phyloP scores from a whole-genome alignment of 1,139 yeast species.

The Debaryomyces sp. region DNA sequence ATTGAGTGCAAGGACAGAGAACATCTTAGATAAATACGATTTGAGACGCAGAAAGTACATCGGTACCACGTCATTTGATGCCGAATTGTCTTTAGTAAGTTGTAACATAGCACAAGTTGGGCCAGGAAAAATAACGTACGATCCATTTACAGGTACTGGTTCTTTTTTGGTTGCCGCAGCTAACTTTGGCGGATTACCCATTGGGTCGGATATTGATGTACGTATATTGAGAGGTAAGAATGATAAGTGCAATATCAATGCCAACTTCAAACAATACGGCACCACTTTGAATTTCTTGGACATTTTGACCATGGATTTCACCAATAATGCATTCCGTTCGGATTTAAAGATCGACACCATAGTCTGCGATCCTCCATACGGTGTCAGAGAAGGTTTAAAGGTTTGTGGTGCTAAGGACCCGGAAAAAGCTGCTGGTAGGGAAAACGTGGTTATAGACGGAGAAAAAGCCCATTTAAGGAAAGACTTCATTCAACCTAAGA shows the following conservation, averaged over 20 bases:
- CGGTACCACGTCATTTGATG: slow-evolving; percentile 97
- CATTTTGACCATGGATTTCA: slow-evolving; percentile 89
- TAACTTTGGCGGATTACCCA: slow-evolving; percentile 75
- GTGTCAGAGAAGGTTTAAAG: slow-evolving; percentile 92
- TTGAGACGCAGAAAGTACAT: slow-evolving; percentile 81
- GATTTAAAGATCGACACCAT: slow-evolving; percentile 73
- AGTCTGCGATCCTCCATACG: slow-evolving; percentile 97
- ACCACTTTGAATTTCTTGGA: slow-evolving; percentile 65
- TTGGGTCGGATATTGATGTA: slow-evolving; percentile 93
- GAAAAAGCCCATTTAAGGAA: slow-evolving; percentile 73
- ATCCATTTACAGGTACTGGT: slow-evolving; percentile 97
- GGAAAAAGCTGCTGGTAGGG: slow-evolving; percentile 62
- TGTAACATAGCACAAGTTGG: slow-evolving; percentile 83
- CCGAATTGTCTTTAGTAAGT: slow-evolving; percentile 78
- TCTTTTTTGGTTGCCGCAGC: slow-evolving; percentile 91
- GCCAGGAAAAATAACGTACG: slow-evolving; percentile 72
- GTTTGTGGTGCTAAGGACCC: slow-evolving; percentile 84
- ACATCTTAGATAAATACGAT: slow-evolving; percentile 75
- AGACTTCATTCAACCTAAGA: slow-evolving; percentile 91
- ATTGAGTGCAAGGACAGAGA: slow-evolving; percentile 61
- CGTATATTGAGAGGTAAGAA: slow-evolving; percentile 79
- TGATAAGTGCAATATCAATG: slow-evolving; percentile 47
- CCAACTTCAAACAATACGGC: slow-evolving; percentile 78
- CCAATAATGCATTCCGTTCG: slow-evolving; percentile 78
- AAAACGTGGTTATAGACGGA: slow-evolving; percentile 71